Percentiles rank a stretch among this genome's conserved stretches.
Conservation (phyloP, 2,329 filamentous ascomycete species). For the Phyllosticta paracitricarpa region DNA sequence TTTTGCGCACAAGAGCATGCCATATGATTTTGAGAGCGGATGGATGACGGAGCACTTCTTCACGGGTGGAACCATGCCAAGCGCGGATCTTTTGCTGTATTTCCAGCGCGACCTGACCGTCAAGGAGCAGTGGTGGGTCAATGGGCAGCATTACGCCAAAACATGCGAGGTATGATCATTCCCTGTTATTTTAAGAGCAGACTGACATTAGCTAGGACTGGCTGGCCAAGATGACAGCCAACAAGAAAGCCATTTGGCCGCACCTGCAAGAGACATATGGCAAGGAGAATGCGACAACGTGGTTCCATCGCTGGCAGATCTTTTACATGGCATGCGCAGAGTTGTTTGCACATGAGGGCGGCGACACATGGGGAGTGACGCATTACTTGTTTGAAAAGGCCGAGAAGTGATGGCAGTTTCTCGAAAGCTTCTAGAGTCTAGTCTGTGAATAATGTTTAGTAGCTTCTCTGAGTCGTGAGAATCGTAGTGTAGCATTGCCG, state of each 20-base stretch:
- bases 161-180: slow-evolving; percentile 50
- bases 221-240: slow-evolving; percentile 39
- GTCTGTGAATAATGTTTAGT: background rate
- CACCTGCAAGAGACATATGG: slow-evolving; percentile 57
- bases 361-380: slow-evolving; percentile 58
- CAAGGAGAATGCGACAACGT: slow-evolving; percentile 47
- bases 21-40: slow-evolving; percentile 61
- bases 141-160: slow-evolving; percentile 56
- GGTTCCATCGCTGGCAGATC: slow-evolving; percentile 63
- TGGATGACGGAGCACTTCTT: slow-evolving; percentile 71
- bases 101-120: slow-evolving; percentile 55
- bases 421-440: background rate
- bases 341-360: slow-evolving; percentile 55
- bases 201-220: background rate
- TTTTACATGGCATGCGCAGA: slow-evolving; percentile 65
- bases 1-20: slow-evolving; percentile 53
- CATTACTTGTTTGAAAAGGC: slow-evolving; percentile 58
- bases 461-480: too few species aligned
- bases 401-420: background rate
- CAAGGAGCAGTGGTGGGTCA: slow-evolving; percentile 61
- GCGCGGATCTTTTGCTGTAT: slow-evolving; percentile 54
- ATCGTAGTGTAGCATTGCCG: background rate
- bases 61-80: slow-evolving; percentile 63
- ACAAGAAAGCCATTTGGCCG: slow-evolving; percentile 53
- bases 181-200: too few species aligned